These are phyloP conservation scores for Pichia californica DNA, from an alignment of 805 yeast species.

Conservation along the genomic window DNA sequence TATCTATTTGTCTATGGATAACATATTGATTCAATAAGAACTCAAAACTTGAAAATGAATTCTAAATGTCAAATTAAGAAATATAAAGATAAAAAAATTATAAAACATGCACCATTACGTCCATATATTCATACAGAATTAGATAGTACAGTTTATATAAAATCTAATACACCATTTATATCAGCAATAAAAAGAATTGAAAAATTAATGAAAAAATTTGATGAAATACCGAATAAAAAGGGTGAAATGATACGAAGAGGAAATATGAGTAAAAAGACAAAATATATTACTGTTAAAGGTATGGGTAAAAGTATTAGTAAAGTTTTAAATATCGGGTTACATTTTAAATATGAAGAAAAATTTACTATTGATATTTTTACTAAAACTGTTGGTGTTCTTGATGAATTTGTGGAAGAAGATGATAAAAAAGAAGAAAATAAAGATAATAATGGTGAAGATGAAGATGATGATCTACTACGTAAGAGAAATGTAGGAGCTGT, in stretches of 20 bases:
- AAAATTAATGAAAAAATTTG: constrained; percentile 35
- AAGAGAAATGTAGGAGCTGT: constrained; percentile 44
- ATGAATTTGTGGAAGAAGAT: constrained; percentile 41
- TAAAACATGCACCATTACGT: constrained; percentile 51
- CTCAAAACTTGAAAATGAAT: too few species aligned
- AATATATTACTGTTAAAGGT: constrained; percentile 55
- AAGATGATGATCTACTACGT: constrained; percentile 29
- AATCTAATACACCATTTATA: constrained; percentile 62
- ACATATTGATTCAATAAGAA: too few species aligned
- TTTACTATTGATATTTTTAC: constrained; percentile 56
- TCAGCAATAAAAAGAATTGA: constrained; percentile 63
- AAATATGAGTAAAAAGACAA: constrained; percentile 12
- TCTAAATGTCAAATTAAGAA: background rate
- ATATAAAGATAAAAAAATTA: constrained; percentile 23
- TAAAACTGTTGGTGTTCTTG: constrained; percentile 60
- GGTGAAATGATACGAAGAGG: constrained; percentile 22
- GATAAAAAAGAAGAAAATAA: constrained; percentile 26
- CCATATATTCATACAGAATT: constrained; percentile 37
- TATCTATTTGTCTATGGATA: too few species aligned
- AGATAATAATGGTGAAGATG: constrained; percentile 7
- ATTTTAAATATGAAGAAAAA: constrained; percentile 46
- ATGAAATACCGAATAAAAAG: constrained; percentile 37
- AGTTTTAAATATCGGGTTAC: constrained; percentile 54
- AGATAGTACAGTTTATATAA: constrained; percentile 49
- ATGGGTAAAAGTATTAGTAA: constrained; percentile 71